Evolutionary conservation across 352 stramenopile species (phyloP), one percentile per base, ranked within the genome.

Genomic region (Phytopythium aichiense): DNA sequence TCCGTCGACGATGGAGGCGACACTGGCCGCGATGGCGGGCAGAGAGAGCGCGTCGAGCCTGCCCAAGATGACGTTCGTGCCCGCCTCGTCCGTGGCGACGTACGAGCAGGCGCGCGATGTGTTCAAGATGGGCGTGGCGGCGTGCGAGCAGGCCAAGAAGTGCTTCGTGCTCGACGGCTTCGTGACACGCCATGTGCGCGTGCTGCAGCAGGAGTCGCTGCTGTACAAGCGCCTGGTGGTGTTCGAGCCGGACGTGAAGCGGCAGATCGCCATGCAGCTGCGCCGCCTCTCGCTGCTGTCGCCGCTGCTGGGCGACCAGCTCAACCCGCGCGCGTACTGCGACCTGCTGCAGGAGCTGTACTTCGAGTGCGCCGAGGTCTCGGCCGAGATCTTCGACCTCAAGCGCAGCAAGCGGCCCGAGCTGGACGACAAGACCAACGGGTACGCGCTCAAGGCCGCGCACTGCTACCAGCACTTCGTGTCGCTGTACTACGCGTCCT

Each of bases 381-480:
- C 81, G 3, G 68, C 69, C 31, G 76, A 87, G 23, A 56, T 92
- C 0, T 84, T 79, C 31, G 83, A 92, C 54, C 65, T 89, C 20
- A 92, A 92, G 54, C 70, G 72, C 42, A 74, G 66, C 53, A 76
- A 81, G 43, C 74, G 76, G 20, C 30, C 37, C 1, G 60, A 71
- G 22, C 38, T 31, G 18, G 65, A 76, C 28, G 59, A 66, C 33
- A 88, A 87, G 60, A 63, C 79, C 7, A 81, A 67, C 22, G 51
- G 60, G 56, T 91, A 89, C 52, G 69, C 67, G 6, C 64, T 90
- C 66, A 85, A 90, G 62, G 76, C 80, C 8, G 69, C 90, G 30
- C 71, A 83, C 52, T 90, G 76, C 59, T 91, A 89, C 64, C 77
- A 89, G 61, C 73, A 86, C 60, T 92, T 88, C 35, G 51, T 92